These are phyloP conservation scores for Pontederia paniculata DNA, from an alignment of 176 grass and related monocot genomes.

Conservation along the genomic window DNA sequence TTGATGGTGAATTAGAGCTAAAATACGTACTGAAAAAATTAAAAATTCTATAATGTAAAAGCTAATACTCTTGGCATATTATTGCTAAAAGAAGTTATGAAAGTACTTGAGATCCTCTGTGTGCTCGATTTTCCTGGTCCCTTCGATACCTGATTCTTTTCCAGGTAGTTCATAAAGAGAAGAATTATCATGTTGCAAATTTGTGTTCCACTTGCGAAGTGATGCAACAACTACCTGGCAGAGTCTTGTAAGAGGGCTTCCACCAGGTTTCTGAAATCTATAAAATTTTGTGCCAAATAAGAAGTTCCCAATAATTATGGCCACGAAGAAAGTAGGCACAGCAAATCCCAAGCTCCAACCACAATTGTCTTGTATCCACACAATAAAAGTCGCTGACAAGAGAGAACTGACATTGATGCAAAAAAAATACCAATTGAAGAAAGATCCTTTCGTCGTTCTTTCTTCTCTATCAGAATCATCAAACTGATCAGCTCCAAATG, in stretches of 20 bases:
- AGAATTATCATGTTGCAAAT: constrained; percentile 37
- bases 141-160: constrained; percentile 63
- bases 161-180: constrained; percentile 62
- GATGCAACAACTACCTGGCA: constrained; percentile 69
- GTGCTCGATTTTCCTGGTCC: constrained; percentile 70
- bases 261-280: constrained; percentile 82
- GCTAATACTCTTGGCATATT: background rate
- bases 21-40: background rate
- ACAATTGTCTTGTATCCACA: constrained; percentile 70
- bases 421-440: constrained; percentile 96
- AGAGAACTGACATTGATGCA: constrained; percentile 62
- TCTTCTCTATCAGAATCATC: constrained; percentile 70
- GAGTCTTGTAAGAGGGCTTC: constrained; percentile 64
- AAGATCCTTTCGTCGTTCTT: constrained; percentile 62
- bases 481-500: too few species aligned
- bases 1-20: too few species aligned
- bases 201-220: constrained; percentile 44
- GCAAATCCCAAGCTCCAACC: constrained; percentile 81
- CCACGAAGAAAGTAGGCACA: constrained; percentile 75
- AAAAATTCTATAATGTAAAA: background rate
- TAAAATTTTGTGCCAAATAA: constrained; percentile 59
- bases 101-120: constrained; percentile 64
- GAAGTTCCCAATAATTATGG: constrained; percentile 54
- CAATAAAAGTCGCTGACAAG: too few species aligned
- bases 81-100: background rate